phyloP scores from a whole-genome alignment of 140 eudicot species.

The Senecio squalidus region DNA sequence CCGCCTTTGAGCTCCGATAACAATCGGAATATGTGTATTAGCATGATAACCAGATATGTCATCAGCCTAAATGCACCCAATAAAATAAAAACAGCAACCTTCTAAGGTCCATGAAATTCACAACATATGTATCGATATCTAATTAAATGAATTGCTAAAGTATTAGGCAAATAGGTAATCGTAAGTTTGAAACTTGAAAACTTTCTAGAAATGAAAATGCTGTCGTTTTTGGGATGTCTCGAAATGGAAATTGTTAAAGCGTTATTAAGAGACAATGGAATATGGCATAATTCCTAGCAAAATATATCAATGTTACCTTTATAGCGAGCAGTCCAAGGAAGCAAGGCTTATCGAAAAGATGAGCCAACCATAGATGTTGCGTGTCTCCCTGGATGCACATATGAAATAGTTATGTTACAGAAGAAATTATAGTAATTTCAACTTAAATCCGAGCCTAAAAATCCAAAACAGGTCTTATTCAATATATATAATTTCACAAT shows the following conservation, averaged over 20 bases:
- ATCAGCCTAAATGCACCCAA: constrained; percentile 51
- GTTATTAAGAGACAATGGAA: not conserved
- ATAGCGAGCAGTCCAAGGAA: constrained; percentile 78
- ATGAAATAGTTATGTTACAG: not conserved
- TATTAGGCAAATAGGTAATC: not conserved
- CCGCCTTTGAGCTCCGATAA: constrained; percentile 81
- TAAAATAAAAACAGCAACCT: not conserved
- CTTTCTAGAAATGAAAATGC: too few relatives aligned
- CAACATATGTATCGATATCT: not conserved
- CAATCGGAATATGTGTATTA: constrained; percentile 85
- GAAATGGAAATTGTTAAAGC: not conserved
- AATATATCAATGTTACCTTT: constrained; percentile 57
- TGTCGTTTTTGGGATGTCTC: not conserved
- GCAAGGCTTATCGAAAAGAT: constrained; percentile 93
- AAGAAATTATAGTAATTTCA: not conserved
- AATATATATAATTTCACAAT: not conserved
- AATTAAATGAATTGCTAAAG: not conserved
- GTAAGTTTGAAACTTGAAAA: too few relatives aligned
- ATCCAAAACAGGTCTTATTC: not conserved
- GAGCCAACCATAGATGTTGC: constrained; percentile 73
- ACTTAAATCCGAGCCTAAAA: not conserved
- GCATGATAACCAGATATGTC: constrained; percentile 68
- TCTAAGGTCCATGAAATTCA: not conserved
- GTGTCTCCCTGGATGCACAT: constrained; percentile 49
- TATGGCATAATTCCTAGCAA: too few relatives aligned